Base-by-base conservation (phyloP, 1,139 yeast species). In the Diutina rugosa region DNA sequence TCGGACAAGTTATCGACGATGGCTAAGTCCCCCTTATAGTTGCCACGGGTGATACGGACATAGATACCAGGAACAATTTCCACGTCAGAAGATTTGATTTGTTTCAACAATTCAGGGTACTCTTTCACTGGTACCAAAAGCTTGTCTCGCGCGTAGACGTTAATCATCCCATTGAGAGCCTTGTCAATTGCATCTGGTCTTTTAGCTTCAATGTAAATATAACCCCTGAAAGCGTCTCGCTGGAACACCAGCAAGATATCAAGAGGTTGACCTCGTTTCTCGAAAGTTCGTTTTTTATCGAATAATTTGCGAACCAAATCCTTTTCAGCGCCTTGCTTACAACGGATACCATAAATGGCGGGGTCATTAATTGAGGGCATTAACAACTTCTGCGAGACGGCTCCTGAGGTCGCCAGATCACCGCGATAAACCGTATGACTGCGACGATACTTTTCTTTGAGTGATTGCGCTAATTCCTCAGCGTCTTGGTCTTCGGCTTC, bases 341-440 rank as follows among this genome's bases (percentile, higher is more conserved):
- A 90, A 69, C 97, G 82, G 55, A 93, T 83, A 65, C 97, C 98
- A 87, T 97, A 93, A 65, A 95, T 90, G 57, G 91, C 85, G 6
- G 99, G 98, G 67, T 95, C 98, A 65, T 91, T 90, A 59, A 93
- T 96, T 32, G 97, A 90, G 16, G 99, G 99, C 72, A 93, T 79
- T 63, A 93, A 78, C 64, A 95, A 80, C 65, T 96, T 86, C 69
- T 93, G 99, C 2, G 99, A 95, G 7, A 93, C 97, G 47, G 89
- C 80, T 49, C 79, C 80, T 49, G 85, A 84, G 51, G 90, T 87
- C 4, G 76, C 71, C 58, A 87, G 83, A 57, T 91, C 96, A 54
- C 97, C 97, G 64, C 96, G 80, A 71, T 88, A 91, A 59, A 88
- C 89, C 46, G 88, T 81, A 55, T 90, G 85, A 12, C 90, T 81